A percentile compares a stretch with the other conserved stretches of the same genome.
Conservation (phyloP, 176 grass and related monocot species). For the Avena sativa region DNA sequence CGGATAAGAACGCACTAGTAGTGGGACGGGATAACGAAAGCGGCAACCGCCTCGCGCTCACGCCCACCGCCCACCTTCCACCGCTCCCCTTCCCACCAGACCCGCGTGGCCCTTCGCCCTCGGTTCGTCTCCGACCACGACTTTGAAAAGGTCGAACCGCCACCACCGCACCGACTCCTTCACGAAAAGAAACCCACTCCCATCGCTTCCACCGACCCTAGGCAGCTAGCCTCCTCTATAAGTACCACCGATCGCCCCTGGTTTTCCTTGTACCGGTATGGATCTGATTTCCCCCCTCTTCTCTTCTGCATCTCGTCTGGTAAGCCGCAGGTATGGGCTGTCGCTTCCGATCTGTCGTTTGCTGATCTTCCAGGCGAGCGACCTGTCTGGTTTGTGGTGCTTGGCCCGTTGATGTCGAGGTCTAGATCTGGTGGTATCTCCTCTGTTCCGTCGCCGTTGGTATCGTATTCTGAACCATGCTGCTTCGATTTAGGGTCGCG, state of each 20-base stretch:
- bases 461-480: not conserved
- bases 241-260: not conserved
- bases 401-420: not conserved
- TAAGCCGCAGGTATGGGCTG: not conserved
- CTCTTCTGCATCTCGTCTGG: not conserved
- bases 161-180: slow-evolving; percentile 21
- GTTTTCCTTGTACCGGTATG: not conserved
- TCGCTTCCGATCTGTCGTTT: not conserved
- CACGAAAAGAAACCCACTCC: not conserved
- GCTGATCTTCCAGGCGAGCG: not conserved
- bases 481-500: not conserved
- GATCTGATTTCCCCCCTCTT: not conserved
- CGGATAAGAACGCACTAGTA: not conserved
- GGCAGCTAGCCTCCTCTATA: not conserved
- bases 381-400: not conserved
- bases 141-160: not conserved
- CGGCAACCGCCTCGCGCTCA: not conserved
- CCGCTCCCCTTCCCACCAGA: not conserved
- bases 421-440: not conserved
- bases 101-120: not conserved
- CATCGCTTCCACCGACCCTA: not conserved
- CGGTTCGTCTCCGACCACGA: slow-evolving; percentile 5
- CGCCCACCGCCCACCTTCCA: not conserved
- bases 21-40: not conserved
- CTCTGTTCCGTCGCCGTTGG: not conserved